Percentiles rank a stretch among this genome's conserved stretches.
Conservation (phyloP, 176 grass and related monocot species). For the Musa acuminata region DNA sequence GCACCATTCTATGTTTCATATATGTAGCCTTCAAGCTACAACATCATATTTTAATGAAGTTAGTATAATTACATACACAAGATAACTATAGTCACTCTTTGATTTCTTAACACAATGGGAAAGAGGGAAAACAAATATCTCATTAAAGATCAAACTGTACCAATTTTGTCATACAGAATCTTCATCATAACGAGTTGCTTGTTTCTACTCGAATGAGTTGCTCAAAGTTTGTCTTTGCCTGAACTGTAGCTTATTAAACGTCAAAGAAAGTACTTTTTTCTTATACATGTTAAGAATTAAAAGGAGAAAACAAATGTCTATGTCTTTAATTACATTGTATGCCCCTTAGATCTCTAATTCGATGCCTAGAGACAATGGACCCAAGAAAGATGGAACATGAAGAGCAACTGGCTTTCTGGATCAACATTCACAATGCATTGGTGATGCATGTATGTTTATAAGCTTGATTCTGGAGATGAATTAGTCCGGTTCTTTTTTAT, state of each 20-base stretch:
- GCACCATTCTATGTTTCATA: not conserved
- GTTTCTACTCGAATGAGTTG: not conserved
- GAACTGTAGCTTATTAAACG: not conserved
- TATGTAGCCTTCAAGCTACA: too few species aligned
- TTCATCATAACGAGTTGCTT: too few species aligned
- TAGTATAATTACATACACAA: too few species aligned
- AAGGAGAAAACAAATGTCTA: not conserved
- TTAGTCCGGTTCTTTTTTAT: not conserved
- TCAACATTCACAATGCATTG: conserved; percentile 40
- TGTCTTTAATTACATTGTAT: not conserved
- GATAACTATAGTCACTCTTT: too few species aligned
- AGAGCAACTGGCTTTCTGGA: conserved; percentile 40
- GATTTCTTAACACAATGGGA: not conserved
- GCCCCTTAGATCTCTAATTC: conserved; percentile 15
- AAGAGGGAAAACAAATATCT: not conserved
- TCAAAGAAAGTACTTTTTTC: not conserved
- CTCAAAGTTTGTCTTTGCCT: not conserved
- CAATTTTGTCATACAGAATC: too few species aligned
- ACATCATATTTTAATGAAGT: too few species aligned
- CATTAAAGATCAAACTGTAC: too few species aligned
- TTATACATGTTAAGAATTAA: not conserved
- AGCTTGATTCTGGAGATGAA: not conserved
- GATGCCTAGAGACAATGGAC: conserved; percentile 22
- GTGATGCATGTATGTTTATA: conserved; percentile 37
- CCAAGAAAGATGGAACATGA: conserved; percentile 31